Evolutionary conservation across 192 early-diverging fungal species (phyloP).

Genomic region (Coemansia sp.): DNA sequence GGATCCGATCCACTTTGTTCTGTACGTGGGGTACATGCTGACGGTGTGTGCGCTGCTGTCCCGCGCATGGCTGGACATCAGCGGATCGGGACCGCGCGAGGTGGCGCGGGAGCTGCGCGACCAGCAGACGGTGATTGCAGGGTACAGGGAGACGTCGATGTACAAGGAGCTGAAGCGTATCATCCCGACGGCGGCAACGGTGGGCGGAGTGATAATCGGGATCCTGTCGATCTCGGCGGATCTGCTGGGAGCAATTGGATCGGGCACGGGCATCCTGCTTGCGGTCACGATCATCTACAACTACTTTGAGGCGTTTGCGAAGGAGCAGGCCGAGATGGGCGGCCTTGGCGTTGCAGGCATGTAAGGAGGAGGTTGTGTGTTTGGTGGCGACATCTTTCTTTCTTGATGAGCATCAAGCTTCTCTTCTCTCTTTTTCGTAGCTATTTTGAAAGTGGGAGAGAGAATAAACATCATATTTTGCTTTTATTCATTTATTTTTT

Average conservation of each 20-base stretch:
- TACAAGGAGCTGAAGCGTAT: conserved; percentile 99
- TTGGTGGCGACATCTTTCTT: no score
- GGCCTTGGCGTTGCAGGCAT: conserved; percentile 53
- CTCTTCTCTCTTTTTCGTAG: no score
- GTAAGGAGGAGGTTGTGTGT: conserved; percentile 12
- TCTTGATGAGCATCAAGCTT: background rate
- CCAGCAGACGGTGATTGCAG: conserved; percentile 93
- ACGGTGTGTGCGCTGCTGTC: conserved; percentile 94
- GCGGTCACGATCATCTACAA: conserved; percentile 99
- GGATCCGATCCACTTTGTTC: conserved; percentile 94
- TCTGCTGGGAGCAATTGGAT: conserved; percentile 97
- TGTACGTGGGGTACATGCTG: conserved; percentile 96
- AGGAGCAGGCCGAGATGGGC: conserved; percentile 72
- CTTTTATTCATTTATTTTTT: no score
- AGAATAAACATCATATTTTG: no score
- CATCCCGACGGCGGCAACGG: conserved; percentile 96
- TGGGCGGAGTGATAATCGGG: conserved; percentile 97
- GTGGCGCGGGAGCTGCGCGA: conserved; percentile 98
- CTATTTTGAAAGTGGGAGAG: no score
- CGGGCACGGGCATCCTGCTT: conserved; percentile 97
- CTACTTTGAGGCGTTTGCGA: conserved; percentile 97
- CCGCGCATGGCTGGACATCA: conserved; percentile 99
- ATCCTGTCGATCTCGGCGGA: conserved; percentile 95
- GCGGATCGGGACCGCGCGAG: conserved; percentile 95
- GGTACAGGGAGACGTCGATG: conserved; percentile 92